phyloP scores from a whole-genome alignment of 352 stramenopile genomes.

The Phytophthora pseudosyringae region DNA sequence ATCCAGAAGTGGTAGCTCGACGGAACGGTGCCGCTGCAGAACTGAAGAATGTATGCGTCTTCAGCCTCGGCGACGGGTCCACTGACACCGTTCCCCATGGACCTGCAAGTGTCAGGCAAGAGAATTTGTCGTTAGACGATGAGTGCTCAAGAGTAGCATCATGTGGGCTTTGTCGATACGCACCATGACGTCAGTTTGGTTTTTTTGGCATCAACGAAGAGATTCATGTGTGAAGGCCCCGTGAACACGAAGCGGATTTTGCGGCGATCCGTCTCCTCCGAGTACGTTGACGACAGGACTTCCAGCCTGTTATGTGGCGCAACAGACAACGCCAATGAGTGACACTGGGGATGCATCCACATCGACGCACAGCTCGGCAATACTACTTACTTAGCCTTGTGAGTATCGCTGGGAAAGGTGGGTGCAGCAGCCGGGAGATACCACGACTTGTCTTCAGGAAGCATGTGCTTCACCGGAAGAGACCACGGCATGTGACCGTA shows the following conservation, averaged over 20 bases:
- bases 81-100: conserved; percentile 68
- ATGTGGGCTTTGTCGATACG: conserved; percentile 1
- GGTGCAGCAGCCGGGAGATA: conserved; percentile 57
- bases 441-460: conserved; percentile 76
- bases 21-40: conserved; percentile 60
- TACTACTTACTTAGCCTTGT: conserved; percentile 42
- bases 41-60: conserved; percentile 80
- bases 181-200: conserved; percentile 76
- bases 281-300: conserved; percentile 69
- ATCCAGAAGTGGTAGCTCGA: conserved; percentile 83
- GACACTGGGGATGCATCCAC: not conserved
- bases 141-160: not conserved
- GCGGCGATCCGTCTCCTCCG: conserved; percentile 52
- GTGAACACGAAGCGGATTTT: conserved; percentile 73
- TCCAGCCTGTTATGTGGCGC: conserved; percentile 46
- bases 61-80: conserved; percentile 61
- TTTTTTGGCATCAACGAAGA: conserved; percentile 81
- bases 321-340: conserved; percentile 10
- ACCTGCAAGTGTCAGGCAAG: conserved; percentile 46
- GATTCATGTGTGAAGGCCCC: conserved; percentile 69
- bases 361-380: not conserved
- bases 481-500: conserved; percentile 79
- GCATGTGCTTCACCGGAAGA: conserved; percentile 64
- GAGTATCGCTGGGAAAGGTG: conserved; percentile 22
- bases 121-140: conserved; percentile 1